A percentile compares a stretch with the other conserved stretches of the same genome.
These are phyloP conservation scores for Eleusine coracana DNA, from an alignment of 176 grass and related monocot species.

Conservation along the genomic window DNA sequence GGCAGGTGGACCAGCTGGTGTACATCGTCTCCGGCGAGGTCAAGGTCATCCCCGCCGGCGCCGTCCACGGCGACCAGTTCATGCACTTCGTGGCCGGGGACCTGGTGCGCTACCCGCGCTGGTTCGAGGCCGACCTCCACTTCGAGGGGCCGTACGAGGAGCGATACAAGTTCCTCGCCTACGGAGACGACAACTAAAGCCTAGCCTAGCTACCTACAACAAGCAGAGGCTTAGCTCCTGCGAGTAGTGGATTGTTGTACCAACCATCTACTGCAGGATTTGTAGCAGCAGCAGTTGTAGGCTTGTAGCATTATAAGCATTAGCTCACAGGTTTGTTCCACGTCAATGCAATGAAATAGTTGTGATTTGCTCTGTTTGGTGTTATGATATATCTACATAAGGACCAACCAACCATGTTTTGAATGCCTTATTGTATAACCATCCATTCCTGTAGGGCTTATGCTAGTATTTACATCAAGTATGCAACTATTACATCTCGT, in stretches of 20 bases:
- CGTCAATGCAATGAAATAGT: neutral
- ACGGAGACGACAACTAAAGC: conserved; percentile 64
- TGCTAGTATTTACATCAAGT: neutral
- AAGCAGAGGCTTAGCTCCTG: neutral
- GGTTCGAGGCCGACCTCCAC: conserved; percentile 91
- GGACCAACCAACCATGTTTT: too few species aligned
- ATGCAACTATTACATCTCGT: neutral
- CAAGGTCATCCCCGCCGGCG: conserved; percentile 70
- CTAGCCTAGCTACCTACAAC: neutral
- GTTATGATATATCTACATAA: neutral
- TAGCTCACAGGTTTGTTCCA: neutral
- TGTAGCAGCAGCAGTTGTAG: neutral
- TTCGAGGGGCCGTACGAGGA: conserved; percentile 93
- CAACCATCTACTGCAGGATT: neutral
- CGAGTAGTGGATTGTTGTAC: too few species aligned
- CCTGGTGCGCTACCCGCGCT: conserved; percentile 85
- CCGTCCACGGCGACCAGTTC: conserved; percentile 69
- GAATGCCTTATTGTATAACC: neutral
- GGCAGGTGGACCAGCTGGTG: conserved; percentile 96
- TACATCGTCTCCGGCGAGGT: conserved; percentile 92
- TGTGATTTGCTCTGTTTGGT: neutral
- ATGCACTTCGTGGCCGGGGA: conserved; percentile 96
- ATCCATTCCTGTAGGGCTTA: neutral
- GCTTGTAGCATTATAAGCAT: neutral
- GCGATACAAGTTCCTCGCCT: conserved; percentile 83